Base-by-base conservation (phyloP, 2,329 filamentous ascomycete genomes). In the Colletotrichum eremochloae region DNA sequence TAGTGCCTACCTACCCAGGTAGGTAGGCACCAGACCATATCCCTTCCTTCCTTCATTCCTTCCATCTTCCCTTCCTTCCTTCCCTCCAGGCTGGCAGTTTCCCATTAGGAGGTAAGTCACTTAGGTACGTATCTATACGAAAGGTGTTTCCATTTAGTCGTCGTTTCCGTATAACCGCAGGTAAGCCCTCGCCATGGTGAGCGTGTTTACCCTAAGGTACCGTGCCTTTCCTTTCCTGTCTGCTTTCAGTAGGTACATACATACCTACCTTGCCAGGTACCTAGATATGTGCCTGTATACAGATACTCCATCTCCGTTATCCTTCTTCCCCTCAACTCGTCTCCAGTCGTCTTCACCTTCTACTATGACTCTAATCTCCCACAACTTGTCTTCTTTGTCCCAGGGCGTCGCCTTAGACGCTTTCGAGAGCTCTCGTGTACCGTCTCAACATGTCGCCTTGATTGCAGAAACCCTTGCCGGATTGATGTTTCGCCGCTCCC, bases 81-180 rank as follows among this genome's bases (percentile, higher is more conserved):
- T 24, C 12, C 24, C 12, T 52, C 14, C 12, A 52, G 29, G 6
- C 24, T 15, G 50, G 5, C 24, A 29, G 12, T 5, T 52, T 24
- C 20, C 18, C 4, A 50, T 46, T 20, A n/a, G 44, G 18, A 18
- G 5, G 14, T 18, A 24, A 24, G 40, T 20, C 6, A 15, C 5
- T 44, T 20, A 7, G 42, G 33, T 44, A 20, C 11, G 12, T 53
- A 15, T 2, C 50, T 0, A 5, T 18, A 29, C 24, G 11, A 31
- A 53, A 14, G 50, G 61, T n/a, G 33, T 8, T 8, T n/a, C 14
- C 33, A 63, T 24, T 33, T 18, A 36, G 20, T 36, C 44, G 44
- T 46, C 60, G 60, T 63, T 63, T 63, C 60, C 46, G 60, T 63
- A 46, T 63, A 52, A 63, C 60, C 24, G 24, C 24, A 24, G 24